Evolutionary conservation across 140 eudicot species (phyloP).

Genomic region (Senecio squalidus): DNA sequence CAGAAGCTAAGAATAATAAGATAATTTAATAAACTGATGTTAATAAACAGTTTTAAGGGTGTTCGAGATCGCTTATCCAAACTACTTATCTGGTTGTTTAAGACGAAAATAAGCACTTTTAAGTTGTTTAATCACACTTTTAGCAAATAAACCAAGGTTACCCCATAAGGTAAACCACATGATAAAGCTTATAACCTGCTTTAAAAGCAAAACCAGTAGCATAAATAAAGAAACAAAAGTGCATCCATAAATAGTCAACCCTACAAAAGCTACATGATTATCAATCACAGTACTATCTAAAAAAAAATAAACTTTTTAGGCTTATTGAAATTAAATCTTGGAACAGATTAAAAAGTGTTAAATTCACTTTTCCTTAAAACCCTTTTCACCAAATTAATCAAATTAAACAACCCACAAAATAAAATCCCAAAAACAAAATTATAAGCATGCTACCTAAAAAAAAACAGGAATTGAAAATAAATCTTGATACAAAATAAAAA

Average conservation of each 20-base stretch:
- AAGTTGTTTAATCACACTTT: slow-evolving; percentile 6
- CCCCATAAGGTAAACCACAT: background rate
- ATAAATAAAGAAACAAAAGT: background rate
- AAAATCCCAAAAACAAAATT: background rate
- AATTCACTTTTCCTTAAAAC: background rate
- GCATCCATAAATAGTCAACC: slow-evolving; percentile 20
- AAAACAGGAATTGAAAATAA: background rate
- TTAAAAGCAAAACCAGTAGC: slow-evolving; percentile 11
- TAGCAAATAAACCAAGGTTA: background rate
- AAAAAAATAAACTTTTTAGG: slow-evolving; percentile 16
- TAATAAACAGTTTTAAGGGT: no score
- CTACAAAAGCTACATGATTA: slow-evolving; percentile 22
- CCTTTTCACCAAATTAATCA: background rate
- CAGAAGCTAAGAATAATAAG: no score
- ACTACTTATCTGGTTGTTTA: no score
- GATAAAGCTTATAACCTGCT: slow-evolving; percentile 3
- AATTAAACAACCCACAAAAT: background rate
- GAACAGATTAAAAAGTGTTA: slow-evolving; percentile 7
- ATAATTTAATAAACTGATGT: no score
- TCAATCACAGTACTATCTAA: background rate
- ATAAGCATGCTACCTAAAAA: background rate
- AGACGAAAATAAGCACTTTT: no score
- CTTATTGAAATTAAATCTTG: background rate
- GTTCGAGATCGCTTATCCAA: no score
- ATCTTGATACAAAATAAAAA: background rate